Evolutionary conservation across 331 rosid genomes (phyloP), one percentile per base, ranked within the genome.

Genomic region (Rosa hybrid): DNA sequence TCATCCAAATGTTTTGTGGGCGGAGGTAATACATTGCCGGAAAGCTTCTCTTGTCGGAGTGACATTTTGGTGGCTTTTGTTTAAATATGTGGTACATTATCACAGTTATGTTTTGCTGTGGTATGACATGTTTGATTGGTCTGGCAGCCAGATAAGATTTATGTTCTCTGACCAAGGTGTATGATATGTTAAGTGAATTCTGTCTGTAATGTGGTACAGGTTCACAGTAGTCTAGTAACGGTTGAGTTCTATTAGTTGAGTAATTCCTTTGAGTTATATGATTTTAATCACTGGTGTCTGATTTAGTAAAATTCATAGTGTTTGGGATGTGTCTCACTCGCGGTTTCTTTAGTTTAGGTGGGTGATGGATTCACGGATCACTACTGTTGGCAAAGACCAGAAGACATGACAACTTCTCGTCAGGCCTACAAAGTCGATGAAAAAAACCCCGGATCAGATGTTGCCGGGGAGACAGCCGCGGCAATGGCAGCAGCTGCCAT

Each of bases 361-460:
- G 98, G 98, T 7, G 97, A 94, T 6, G 98, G 97, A 1, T 72
- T 68, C 18, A 89, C 94, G 0, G 98, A 92, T 75, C 98, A 94
- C 87, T 94, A 90, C 64, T 94, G 98, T 74, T 94, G 98, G 98
- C 97, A 94, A 80, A 86, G 98, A 69, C 91, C 98, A 20, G 96
- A 94, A 78, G 98, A 94, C 65, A 94, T 94, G 97, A 90, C 93
- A 0, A 94, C 98, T 0, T 89, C 98, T 0, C 92, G 98, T 5
- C 90, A 75, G 60, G 94, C 97, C 49, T 92, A 84, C 70, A 90
- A 84, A 85, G 73, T 94, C 5, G 93, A 94, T 13, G 80, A 59
- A 41, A 74, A 84, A 67, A 86, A 87, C 38, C 94, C 96, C 4
- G 98, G 98, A 6, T 92, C 98, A 0, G 98, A 94, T 20, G 69